phyloP scores from a whole-genome alignment of 2,329 filamentous ascomycete genomes.

The Cladosporium sp. region DNA sequence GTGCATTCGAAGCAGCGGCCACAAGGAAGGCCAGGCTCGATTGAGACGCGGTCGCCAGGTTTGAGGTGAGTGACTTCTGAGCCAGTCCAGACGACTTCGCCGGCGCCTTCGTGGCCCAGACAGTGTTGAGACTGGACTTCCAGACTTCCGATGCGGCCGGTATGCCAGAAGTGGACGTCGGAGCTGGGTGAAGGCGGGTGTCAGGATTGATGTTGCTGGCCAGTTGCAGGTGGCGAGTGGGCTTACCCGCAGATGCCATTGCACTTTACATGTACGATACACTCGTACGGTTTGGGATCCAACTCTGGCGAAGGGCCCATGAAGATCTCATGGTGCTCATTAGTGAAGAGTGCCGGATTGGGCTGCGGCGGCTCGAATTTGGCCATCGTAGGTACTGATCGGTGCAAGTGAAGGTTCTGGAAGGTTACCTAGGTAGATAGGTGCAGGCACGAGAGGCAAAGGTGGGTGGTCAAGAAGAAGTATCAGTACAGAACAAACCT shows the following conservation, averaged over 20 bases:
- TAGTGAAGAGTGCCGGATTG: constrained; percentile 26
- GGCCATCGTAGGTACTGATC: background rate
- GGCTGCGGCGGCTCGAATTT: constrained; percentile 15
- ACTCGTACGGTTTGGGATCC: constrained; percentile 22
- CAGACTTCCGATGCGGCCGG: constrained; percentile 57
- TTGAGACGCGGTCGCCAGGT: constrained; percentile 60
- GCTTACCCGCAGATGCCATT: constrained; percentile 29
- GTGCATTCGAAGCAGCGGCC: constrained; percentile 61
- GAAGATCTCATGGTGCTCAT: constrained; percentile 26
- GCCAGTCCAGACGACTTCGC: constrained; percentile 57
- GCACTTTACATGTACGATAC: constrained; percentile 25
- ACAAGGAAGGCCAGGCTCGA: constrained; percentile 64
- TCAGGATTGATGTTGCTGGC: background rate
- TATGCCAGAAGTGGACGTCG: constrained; percentile 28
- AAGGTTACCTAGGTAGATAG: background rate
- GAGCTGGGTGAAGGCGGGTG: constrained; percentile 14
- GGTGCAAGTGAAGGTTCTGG: background rate
- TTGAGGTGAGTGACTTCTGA: constrained; percentile 52
- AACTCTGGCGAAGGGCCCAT: constrained; percentile 24
- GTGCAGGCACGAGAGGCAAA: background rate
- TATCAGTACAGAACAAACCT: constrained; percentile 1
- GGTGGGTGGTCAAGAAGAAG: background rate
- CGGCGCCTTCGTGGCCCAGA: constrained; percentile 66
- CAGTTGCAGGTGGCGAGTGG: background rate
- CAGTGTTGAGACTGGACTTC: constrained; percentile 60